Percentiles rank a stretch among this genome's conserved stretches.
Evolutionary conservation across 805 yeast genomes (phyloP).

Genomic region (Barnettozyma populi): DNA sequence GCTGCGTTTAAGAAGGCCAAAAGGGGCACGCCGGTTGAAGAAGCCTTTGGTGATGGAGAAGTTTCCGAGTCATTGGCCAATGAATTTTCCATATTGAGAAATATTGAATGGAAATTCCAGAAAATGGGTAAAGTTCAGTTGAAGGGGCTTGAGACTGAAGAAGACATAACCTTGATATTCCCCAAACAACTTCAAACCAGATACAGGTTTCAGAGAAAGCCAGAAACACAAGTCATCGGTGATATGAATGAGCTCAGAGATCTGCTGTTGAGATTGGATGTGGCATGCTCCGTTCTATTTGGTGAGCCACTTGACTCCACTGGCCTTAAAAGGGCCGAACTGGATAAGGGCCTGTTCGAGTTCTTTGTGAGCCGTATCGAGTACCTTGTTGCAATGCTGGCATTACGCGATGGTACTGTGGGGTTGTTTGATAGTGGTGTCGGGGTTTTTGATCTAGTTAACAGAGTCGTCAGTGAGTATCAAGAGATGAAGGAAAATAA

Average conservation of each 20-base stretch:
- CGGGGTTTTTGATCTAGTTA: slow-evolving; percentile 19
- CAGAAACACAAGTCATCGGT: slow-evolving; percentile 31
- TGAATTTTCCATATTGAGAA: slow-evolving; percentile 60
- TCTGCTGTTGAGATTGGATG: slow-evolving; percentile 52
- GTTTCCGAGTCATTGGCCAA: slow-evolving; percentile 54
- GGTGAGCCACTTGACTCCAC: slow-evolving; percentile 32
- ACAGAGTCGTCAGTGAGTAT: slow-evolving; percentile 7
- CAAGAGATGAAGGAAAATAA: background rate
- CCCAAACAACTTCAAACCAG: slow-evolving; percentile 63
- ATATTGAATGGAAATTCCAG: slow-evolving; percentile 61
- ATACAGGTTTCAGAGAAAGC: slow-evolving; percentile 37
- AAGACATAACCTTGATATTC: slow-evolving; percentile 71
- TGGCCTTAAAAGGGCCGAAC: slow-evolving; percentile 33
- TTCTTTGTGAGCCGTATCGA: slow-evolving; percentile 68
- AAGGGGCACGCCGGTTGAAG: slow-evolving; percentile 26
- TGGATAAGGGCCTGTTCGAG: slow-evolving; percentile 48
- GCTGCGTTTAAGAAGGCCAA: slow-evolving; percentile 19
- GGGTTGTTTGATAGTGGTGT: slow-evolving; percentile 17
- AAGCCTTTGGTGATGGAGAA: slow-evolving; percentile 40
- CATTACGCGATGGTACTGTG: slow-evolving; percentile 35
- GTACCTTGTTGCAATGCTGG: slow-evolving; percentile 42
- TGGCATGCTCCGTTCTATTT: slow-evolving; percentile 44
- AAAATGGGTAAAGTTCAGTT: slow-evolving; percentile 82
- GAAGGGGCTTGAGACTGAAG: slow-evolving; percentile 94
- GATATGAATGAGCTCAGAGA: slow-evolving; percentile 47